A percentile compares a stretch with the other conserved stretches of the same genome.
These are phyloP conservation scores for Allantophomopsis cytisporea DNA, from an alignment of 2,329 filamentous ascomycete genomes.

Conservation along the genomic window DNA sequence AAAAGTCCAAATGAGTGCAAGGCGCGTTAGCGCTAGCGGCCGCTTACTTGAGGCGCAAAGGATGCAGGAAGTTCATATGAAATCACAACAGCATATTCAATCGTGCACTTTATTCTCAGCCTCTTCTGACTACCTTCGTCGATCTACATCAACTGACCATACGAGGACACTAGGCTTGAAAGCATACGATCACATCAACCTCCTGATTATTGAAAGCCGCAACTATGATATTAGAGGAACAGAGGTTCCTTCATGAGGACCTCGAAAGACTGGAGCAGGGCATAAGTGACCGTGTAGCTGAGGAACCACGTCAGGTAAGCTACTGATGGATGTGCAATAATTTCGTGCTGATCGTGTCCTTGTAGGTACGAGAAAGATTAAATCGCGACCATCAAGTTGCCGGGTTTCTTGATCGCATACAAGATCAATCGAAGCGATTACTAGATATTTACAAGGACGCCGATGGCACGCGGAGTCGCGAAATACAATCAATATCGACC, in stretches of 20 bases:
- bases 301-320: constrained; percentile 78
- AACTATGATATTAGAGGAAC: constrained; percentile 77
- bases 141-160: no score
- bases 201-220: background rate
- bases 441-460: constrained; percentile 75
- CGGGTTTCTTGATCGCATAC: constrained; percentile 75
- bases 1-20: background rate
- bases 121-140: no score
- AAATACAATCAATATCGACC: constrained; percentile 71
- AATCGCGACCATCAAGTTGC: constrained; percentile 86
- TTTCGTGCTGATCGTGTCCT: background rate
- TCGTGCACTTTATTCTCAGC: no score
- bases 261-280: constrained; percentile 91
- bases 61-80: constrained; percentile 1
- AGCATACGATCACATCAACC: no score
- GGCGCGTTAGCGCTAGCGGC: background rate
- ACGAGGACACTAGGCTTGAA: no score
- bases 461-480: constrained; percentile 56
- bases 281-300: constrained; percentile 74
- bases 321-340: no score
- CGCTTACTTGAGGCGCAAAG: background rate
- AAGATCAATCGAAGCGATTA: constrained; percentile 70
- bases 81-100: no score
- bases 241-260: constrained; percentile 91
- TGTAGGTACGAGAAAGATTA: constrained; percentile 73